A percentile compares a stretch with the other conserved stretches of the same genome.
Conservation (phyloP, 78 protist genomes). For the Mastigamoeba balamuthi region DNA sequence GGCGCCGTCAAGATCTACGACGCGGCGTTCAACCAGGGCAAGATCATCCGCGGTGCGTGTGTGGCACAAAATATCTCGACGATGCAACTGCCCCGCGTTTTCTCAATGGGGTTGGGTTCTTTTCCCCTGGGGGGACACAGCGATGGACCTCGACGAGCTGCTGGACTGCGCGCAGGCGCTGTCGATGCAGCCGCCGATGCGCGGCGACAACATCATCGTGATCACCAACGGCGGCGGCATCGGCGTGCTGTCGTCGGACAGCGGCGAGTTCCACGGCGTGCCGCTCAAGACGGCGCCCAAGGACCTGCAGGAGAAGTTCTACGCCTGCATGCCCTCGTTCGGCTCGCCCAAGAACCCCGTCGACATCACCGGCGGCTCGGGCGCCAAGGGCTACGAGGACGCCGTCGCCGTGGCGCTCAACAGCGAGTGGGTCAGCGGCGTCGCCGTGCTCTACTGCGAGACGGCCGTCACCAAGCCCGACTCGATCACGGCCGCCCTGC, state of each 20-base stretch:
- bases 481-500: background rate
- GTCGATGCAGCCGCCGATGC: background rate
- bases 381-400: background rate
- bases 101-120: too few relatives aligned
- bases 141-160: background rate
- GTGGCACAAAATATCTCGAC: too few relatives aligned
- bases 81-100: too few relatives aligned
- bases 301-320: background rate
- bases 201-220: background rate
- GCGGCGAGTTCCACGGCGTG: background rate
- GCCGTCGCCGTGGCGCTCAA: background rate
- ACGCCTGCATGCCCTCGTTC: background rate
- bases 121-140: background rate
- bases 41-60: too few relatives aligned
- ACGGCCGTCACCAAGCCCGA: background rate
- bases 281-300: background rate
- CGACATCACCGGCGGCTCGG: background rate
- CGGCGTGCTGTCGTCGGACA: background rate
- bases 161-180: background rate
- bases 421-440: background rate
- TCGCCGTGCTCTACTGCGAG: background rate
- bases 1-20: background rate
- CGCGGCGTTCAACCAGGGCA: background rate
- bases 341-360: background rate
- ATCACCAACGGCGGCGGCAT: background rate